These are phyloP conservation scores for Fusarium torulosum DNA, from an alignment of 2,329 filamentous ascomycete species.

Conservation along the genomic window DNA sequence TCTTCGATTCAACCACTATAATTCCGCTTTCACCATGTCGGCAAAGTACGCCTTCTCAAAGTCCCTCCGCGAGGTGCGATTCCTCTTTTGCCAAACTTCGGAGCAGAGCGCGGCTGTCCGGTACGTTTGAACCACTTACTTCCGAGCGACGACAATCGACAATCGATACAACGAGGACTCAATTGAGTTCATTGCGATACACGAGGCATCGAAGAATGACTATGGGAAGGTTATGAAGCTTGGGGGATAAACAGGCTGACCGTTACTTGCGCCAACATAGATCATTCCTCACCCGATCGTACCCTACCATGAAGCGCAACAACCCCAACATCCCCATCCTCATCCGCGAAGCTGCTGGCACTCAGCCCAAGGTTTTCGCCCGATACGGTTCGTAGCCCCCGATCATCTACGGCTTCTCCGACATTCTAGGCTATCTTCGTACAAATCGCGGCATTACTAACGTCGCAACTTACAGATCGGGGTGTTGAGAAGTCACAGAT, in stretches of 20 bases:
- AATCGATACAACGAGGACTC: slow-evolving; percentile 9
- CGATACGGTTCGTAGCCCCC: slow-evolving; percentile 79
- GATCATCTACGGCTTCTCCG: neutral
- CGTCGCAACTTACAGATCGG: slow-evolving; percentile 57
- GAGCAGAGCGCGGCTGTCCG: slow-evolving; percentile 90
- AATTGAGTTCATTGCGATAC: slow-evolving; percentile 28
- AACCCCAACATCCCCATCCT: slow-evolving; percentile 95
- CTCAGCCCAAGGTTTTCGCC: slow-evolving; percentile 87
- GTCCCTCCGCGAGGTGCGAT: slow-evolving; percentile 93
- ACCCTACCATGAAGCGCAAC: slow-evolving; percentile 99
- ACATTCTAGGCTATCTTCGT: neutral
- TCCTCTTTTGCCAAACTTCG: slow-evolving; percentile 95
- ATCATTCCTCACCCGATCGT: slow-evolving; percentile 89
- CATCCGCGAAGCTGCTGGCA: slow-evolving; percentile 90
- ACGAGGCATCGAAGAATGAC: neutral
- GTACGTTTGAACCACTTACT: slow-evolving; percentile 63
- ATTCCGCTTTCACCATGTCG: slow-evolving; percentile 72
- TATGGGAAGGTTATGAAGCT: neutral
- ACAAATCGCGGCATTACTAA: slow-evolving; percentile 21
- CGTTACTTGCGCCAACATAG: slow-evolving; percentile 60
- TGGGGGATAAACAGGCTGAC: slow-evolving; percentile 27
- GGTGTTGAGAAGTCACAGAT: slow-evolving; percentile 69
- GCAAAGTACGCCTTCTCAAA: slow-evolving; percentile 92
- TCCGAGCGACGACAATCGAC: slow-evolving; percentile 5
- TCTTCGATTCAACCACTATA: slow-evolving; percentile 6